These are phyloP conservation scores for Amborella trichopoda DNA, from an alignment of 164 flowering plant species.

Conservation along the genomic window DNA sequence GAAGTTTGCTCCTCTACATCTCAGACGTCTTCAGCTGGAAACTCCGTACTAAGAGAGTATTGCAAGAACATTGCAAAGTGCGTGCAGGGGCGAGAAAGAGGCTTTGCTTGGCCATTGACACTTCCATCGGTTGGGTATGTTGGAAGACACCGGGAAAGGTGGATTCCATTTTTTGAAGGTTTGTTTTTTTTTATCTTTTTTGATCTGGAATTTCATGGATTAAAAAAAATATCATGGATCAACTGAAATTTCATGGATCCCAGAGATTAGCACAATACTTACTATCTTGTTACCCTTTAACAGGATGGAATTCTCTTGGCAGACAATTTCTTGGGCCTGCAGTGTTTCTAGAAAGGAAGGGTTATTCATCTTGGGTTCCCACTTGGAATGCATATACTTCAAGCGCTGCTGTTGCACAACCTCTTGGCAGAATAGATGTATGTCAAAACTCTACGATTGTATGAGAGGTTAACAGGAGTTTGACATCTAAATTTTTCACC, in stretches of 20 bases:
- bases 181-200: not conserved
- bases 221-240: not conserved
- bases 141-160: slow-evolving; percentile 5
- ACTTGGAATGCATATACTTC: slow-evolving; percentile 8
- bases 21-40: too few species aligned
- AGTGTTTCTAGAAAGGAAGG: not conserved
- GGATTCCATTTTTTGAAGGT: slow-evolving; percentile 5
- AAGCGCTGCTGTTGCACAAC: slow-evolving; percentile 7
- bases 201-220: too few species aligned
- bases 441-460: not conserved
- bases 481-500: too few species aligned
- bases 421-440: slow-evolving; percentile 1
- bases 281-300: not conserved
- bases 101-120: slow-evolving; percentile 5
- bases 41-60: not conserved
- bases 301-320: slow-evolving; percentile 5
- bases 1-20: too few species aligned
- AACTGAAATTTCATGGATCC: too few species aligned
- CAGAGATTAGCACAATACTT: too few species aligned
- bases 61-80: slow-evolving; percentile 3
- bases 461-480: too few species aligned
- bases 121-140: slow-evolving; percentile 4
- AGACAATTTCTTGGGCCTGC: slow-evolving; percentile 5
- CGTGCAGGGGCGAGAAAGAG: slow-evolving; percentile 5
- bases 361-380: slow-evolving; percentile 5